phyloP scores from a whole-genome alignment of 441 rosid genomes.

The Populus hybrid region DNA sequence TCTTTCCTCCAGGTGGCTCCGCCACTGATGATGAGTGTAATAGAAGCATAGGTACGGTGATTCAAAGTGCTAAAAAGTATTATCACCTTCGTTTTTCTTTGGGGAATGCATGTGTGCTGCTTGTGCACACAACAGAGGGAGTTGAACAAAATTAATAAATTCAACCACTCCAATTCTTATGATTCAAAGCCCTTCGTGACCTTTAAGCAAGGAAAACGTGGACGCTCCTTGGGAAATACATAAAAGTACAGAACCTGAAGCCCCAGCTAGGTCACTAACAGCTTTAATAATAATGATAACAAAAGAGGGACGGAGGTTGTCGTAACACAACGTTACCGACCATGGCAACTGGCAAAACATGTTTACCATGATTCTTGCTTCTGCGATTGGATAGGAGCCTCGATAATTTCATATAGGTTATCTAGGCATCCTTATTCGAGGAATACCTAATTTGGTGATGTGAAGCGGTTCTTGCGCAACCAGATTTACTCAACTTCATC shows the following conservation, averaged over 20 bases:
- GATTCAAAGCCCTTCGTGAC: not conserved
- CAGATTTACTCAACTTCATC: not conserved
- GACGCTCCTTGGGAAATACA: not conserved
- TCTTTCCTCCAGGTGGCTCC: too few relatives aligned
- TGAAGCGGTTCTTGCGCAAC: not conserved
- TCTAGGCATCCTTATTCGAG: not conserved
- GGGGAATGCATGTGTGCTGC: not conserved
- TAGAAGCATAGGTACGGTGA: not conserved
- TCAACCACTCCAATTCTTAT: not conserved
- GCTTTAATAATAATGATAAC: not conserved
- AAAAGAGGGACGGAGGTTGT: not conserved
- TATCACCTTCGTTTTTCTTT: not conserved
- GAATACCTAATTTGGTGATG: not conserved
- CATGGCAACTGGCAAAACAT: not conserved
- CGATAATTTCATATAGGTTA: too few relatives aligned
- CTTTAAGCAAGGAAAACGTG: not conserved
- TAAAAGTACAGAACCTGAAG: not conserved
- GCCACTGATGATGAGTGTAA: not conserved
- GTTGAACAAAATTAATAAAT: not conserved
- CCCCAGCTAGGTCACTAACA: not conserved
- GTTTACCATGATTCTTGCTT: not conserved
- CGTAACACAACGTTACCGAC: not conserved
- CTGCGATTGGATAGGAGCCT: too few relatives aligned
- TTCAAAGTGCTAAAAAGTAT: not conserved
- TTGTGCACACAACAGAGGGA: not conserved